phyloP scores from a whole-genome alignment of 2,329 filamentous ascomycete genomes.

The Fusarium mexicanum region DNA sequence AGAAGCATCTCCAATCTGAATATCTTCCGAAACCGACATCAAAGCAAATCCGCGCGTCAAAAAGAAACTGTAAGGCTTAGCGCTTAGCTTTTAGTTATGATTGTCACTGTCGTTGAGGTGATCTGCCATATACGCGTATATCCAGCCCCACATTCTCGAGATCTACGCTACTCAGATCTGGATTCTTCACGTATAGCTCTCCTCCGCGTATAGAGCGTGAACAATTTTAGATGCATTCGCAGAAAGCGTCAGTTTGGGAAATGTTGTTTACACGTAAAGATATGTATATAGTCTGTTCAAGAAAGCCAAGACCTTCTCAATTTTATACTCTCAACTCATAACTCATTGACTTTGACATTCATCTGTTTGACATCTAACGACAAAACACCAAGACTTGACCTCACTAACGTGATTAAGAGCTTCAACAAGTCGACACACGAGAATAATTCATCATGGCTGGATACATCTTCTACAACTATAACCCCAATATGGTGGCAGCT shows the following conservation, averaged over 20 bases:
- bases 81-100: constrained; percentile 3
- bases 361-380: neutral
- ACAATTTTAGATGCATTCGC: neutral
- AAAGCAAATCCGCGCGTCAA: neutral
- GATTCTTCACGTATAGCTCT: neutral
- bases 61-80: constrained; percentile 17
- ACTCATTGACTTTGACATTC: neutral
- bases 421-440: neutral
- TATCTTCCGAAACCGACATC: neutral
- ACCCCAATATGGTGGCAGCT: constrained; percentile 56
- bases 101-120: neutral
- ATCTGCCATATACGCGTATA: constrained; percentile 28
- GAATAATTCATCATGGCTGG: constrained; percentile 23
- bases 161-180: constrained; percentile 3
- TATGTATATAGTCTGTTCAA: constrained; percentile 27
- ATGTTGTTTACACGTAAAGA: constrained; percentile 5
- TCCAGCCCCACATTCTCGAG: neutral
- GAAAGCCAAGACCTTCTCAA: neutral
- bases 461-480: constrained; percentile 56
- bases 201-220: constrained; percentile 26
- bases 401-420: neutral
- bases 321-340: neutral
- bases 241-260: neutral
- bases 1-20: neutral
- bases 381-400: neutral